Evolutionary conservation across 176 grass and related monocot species (phyloP), one percentile per base, ranked within the genome.

Genomic region (Otatea glauca): DNA sequence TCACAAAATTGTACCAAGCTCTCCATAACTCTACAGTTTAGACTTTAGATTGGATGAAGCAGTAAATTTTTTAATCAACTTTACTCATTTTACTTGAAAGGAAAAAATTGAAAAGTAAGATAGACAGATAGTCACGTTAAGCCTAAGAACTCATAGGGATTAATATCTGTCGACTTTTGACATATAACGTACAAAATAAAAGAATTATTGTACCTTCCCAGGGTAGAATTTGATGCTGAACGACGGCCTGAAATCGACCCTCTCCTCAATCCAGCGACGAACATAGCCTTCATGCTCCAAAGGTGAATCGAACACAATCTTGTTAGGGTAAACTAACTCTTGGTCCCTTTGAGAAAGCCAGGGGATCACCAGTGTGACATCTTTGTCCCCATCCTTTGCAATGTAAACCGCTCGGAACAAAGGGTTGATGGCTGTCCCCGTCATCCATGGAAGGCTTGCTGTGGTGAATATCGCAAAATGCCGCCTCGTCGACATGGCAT

Each of bases 361-460:
- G n/a, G 96, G 96, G 39, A 99, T 86, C 43, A 99, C 93, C 81
- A 99, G 69, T 5, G 96, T 91, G 41, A 94, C 96, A 13, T 96
- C 91, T 68, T 78, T 87, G 0, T 90, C 86, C 60, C 88, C 89
- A 24, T 86, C 59, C 74, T 94, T 92, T 8, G 91, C 83, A 25
- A 99, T 86, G 75, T 94, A 99, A 16, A 88, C 88, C 0, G 84
- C 75, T 58, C 93, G 88, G 81, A 99, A 96, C 86, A 94, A 58
- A 12, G 91, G 96, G 65, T 99, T 99, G 15, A 99, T 89, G 68
- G 93, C 78, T 6, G 91, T 99, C 35, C 96, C 96, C 7, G 93
- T 99, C 96, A 96, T 92, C 96, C 96, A 99, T 79, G 96, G 93
- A 45, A 99, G 96, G 70, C 91, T 99, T 0, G 96, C 93, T 0